A percentile compares a stretch with the other conserved stretches of the same genome.
These are phyloP conservation scores for Monosporascus sp. DNA, from an alignment of 2,329 filamentous ascomycete species.

Conservation along the genomic window DNA sequence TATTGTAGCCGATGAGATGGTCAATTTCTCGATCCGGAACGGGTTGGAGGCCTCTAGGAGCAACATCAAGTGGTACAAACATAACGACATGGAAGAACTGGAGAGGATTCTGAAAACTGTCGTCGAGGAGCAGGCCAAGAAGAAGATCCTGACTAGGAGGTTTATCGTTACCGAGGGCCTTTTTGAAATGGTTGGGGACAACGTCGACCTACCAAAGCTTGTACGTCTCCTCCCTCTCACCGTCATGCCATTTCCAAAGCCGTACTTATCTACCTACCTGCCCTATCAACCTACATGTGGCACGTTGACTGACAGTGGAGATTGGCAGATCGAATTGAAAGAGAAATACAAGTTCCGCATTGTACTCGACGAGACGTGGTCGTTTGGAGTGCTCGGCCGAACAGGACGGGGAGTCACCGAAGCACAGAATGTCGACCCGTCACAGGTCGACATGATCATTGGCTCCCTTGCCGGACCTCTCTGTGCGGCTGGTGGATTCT, in stretches of 20 bases:
- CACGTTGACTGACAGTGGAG: constrained; percentile 1
- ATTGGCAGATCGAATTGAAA: constrained; percentile 73
- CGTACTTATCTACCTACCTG: no score
- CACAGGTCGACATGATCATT: constrained; percentile 94
- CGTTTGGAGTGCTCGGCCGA: constrained; percentile 87
- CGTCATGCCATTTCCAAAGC: not conserved
- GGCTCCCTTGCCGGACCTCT: constrained; percentile 86
- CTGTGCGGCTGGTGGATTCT: constrained; percentile 92
- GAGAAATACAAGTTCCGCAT: constrained; percentile 96
- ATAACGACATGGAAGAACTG: constrained; percentile 92
- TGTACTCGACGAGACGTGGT: constrained; percentile 96
- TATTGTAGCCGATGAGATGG: constrained; percentile 88
- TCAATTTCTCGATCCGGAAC: constrained; percentile 91
- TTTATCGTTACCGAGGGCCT: constrained; percentile 96
- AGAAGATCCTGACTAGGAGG: constrained; percentile 81
- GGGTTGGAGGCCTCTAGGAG: constrained; percentile 90
- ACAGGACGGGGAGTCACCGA: constrained; percentile 92
- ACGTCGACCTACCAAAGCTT: constrained; percentile 77
- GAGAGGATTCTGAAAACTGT: constrained; percentile 81
- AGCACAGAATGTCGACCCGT: constrained; percentile 90
- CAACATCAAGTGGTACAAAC: constrained; percentile 88
- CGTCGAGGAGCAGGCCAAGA: constrained; percentile 75
- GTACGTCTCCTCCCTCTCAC: constrained; percentile 39
- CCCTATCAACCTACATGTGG: no score
- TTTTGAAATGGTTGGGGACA: constrained; percentile 86